Percentiles rank a stretch among this genome's conserved stretches.
Conservation (phyloP, 83 land plant genomes). For the Diphasiastrum complanatum region DNA sequence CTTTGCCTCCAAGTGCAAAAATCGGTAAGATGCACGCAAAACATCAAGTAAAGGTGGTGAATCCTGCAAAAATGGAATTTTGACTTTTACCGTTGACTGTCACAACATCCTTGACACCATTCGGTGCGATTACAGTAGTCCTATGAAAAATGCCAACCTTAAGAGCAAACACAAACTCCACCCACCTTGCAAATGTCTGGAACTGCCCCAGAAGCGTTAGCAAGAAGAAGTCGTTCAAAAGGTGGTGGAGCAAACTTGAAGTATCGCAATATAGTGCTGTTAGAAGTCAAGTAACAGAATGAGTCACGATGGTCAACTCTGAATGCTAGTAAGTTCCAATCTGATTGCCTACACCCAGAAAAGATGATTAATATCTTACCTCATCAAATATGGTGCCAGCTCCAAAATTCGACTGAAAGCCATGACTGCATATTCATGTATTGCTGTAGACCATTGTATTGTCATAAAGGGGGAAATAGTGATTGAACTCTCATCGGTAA, state of each 20-base stretch:
- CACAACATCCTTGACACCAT: constrained; percentile 1
- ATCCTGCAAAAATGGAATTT: too few species aligned
- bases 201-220: background rate
- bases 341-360: too few species aligned
- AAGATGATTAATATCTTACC: constrained; percentile 42
- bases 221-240: constrained; percentile 47
- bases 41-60: constrained; percentile 30
- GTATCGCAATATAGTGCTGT: constrained; percentile 65
- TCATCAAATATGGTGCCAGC: constrained; percentile 53
- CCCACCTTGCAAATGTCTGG: constrained; percentile 25
- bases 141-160: too few species aligned
- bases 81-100: too few species aligned
- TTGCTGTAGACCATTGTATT: constrained; percentile 44
- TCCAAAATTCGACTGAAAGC: constrained; percentile 72
- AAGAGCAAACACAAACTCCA: background rate
- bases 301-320: background rate
- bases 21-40: constrained; percentile 54
- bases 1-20: constrained; percentile 52
- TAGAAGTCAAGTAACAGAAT: constrained; percentile 9
- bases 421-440: constrained; percentile 69
- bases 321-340: background rate
- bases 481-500: too few species aligned
- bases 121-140: too few species aligned
- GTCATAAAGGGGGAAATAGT: constrained; percentile 27
- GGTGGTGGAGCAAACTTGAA: constrained; percentile 78